Percentiles rank a stretch among this genome's conserved stretches.
Conservation (phyloP, 2,329 filamentous ascomycete genomes). For the Raffaelea ambrosiae region DNA sequence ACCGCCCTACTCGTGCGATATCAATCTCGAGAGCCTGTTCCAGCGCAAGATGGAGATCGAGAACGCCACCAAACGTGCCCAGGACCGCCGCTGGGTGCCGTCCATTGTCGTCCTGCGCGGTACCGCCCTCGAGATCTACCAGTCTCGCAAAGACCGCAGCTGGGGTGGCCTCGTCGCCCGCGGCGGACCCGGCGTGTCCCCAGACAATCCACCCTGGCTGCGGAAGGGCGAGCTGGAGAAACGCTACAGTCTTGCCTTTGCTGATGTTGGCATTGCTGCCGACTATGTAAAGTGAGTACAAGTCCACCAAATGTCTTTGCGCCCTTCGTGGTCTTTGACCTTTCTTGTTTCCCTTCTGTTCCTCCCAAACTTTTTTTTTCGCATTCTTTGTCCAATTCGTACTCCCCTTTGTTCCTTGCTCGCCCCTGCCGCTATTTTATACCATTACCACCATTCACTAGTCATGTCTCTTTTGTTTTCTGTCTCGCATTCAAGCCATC, state of each 20-base stretch:
- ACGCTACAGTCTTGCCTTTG: conserved; percentile 65
- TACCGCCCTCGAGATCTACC: conserved; percentile 58
- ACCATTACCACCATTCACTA: no score
- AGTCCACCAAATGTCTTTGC: no score
- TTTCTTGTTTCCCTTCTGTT: neutral
- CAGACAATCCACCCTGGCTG: conserved; percentile 42
- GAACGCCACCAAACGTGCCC: conserved; percentile 52
- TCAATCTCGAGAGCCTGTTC: conserved; percentile 49
- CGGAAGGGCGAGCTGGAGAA: conserved; percentile 49
- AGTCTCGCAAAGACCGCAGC: conserved; percentile 49
- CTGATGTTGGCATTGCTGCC: conserved; percentile 64
- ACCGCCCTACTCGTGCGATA: conserved; percentile 48
- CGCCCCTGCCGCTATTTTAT: no score
- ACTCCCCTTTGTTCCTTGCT: no score
- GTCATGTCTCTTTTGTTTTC: no score
- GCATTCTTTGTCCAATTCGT: no score
- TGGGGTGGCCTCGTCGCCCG: conserved; percentile 36
- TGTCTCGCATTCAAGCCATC: no score
- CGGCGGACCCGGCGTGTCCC: conserved; percentile 37
- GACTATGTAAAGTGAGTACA: conserved; percentile 64
- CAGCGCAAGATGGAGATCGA: conserved; percentile 58
- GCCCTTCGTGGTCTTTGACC: neutral
- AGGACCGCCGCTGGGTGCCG: conserved; percentile 55
- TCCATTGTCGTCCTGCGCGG: conserved; percentile 58
- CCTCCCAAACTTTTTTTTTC: neutral